A percentile compares a stretch with the other conserved stretches of the same genome.
Evolutionary conservation across 2,329 filamentous ascomycete genomes (phyloP).

Genomic region (Microdochium bolleyi): DNA sequence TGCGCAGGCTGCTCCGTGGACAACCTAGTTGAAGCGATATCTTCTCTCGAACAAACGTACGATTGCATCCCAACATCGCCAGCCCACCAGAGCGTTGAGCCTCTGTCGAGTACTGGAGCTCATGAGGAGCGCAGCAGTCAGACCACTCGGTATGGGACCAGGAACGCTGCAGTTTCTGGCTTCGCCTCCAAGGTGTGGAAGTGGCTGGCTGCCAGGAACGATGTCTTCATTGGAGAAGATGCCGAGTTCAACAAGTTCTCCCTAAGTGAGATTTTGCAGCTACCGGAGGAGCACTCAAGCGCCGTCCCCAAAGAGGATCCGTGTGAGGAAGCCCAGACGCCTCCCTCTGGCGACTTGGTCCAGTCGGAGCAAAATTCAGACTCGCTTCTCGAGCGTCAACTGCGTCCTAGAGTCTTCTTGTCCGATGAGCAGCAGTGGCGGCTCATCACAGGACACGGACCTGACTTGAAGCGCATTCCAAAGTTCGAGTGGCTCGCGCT

Average conservation of each 20-base stretch:
- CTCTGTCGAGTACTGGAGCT: not conserved
- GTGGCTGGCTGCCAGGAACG: slow-evolving; percentile 28
- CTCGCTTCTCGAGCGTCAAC: not conserved
- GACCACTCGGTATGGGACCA: not conserved
- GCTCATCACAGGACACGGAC: slow-evolving; percentile 48
- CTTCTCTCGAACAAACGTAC: slow-evolving; percentile 3
- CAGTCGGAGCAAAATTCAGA: slow-evolving; percentile 3
- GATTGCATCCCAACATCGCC: slow-evolving; percentile 1
- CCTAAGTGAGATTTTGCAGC: slow-evolving; percentile 28
- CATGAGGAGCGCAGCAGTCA: not conserved
- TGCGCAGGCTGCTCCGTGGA: slow-evolving; percentile 9
- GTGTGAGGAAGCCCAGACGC: not conserved
- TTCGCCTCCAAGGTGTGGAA: slow-evolving; percentile 32
- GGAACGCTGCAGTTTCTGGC: not conserved
- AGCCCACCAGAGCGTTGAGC: not conserved
- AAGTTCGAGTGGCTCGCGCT: slow-evolving; percentile 52
- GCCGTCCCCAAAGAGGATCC: slow-evolving; percentile 1
- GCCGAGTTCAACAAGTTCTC: slow-evolving; percentile 26
- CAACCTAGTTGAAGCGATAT: slow-evolving; percentile 12
- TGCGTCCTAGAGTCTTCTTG: slow-evolving; percentile 31
- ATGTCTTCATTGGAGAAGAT: slow-evolving; percentile 28
- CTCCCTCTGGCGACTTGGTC: not conserved
- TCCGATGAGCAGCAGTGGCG: slow-evolving; percentile 52
- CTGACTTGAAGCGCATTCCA: slow-evolving; percentile 50
- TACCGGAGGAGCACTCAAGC: slow-evolving; percentile 22